A percentile compares a stretch with the other conserved stretches of the same genome.
phyloP scores from a whole-genome alignment of 2,329 filamentous ascomycete genomes.

The Neopestalotiopsis sp. region DNA sequence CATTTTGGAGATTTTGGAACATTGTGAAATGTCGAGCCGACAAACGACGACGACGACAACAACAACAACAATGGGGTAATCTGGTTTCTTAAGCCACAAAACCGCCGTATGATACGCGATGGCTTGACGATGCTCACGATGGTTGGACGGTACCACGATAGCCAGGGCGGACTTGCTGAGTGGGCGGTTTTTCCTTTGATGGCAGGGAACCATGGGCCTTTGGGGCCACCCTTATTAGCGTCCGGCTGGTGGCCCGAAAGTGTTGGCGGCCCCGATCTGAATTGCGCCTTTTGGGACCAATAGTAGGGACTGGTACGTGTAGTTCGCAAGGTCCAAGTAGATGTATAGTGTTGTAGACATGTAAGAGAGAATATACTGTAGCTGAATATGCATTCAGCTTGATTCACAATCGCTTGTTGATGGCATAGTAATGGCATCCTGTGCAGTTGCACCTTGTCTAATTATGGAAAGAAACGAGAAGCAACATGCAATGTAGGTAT shows the following conservation, averaged over 20 bases:
- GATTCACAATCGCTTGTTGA: neutral
- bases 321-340: neutral
- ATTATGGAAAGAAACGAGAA: neutral
- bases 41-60: no score
- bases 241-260: constrained; percentile 1
- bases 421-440: neutral
- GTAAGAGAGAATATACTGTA: neutral
- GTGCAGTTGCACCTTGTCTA: neutral
- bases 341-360: neutral
- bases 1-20: neutral
- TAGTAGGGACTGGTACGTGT: neutral
- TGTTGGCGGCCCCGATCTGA: neutral
- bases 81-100: neutral
- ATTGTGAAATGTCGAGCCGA: neutral
- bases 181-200: no score
- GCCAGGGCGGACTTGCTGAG: no score
- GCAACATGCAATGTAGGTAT: neutral
- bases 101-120: neutral
- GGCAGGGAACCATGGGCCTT: neutral
- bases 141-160: no score
- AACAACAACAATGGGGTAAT: neutral
- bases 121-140: neutral
- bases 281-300: neutral
- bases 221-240: neutral
- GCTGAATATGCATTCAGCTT: neutral